A percentile compares a stretch with the other conserved stretches of the same genome.
Conservation (phyloP, 306 rosid species). For the Vigna hirtella region DNA sequence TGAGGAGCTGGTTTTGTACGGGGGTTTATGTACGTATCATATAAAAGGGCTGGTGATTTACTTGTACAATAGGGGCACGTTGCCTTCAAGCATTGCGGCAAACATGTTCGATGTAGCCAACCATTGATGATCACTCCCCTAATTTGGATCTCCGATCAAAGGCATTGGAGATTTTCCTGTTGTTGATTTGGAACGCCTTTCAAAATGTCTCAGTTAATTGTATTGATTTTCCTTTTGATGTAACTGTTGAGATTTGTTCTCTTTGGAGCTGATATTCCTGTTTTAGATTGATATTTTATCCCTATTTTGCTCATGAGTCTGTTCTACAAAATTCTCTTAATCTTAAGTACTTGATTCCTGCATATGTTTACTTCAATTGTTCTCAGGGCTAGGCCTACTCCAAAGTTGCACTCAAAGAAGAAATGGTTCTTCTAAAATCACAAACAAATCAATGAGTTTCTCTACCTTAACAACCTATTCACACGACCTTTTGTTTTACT, state of each 20-base stretch:
- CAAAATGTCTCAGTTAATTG: background rate
- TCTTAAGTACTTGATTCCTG: background rate
- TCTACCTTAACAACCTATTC: background rate
- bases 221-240: background rate
- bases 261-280: background rate
- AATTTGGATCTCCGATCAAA: background rate
- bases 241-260: background rate
- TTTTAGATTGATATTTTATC: background rate
- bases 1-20: background rate
- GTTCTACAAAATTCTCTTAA: background rate
- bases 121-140: background rate
- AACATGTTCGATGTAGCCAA: background rate
- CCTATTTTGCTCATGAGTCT: background rate
- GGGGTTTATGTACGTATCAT: background rate
- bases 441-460: background rate
- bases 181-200: background rate
- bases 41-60: background rate
- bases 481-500: background rate
- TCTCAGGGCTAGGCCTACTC: background rate
- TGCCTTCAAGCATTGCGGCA: background rate
- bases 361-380: background rate
- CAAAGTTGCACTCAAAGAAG: background rate
- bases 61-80: background rate
- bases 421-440: background rate
- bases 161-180: background rate